A percentile compares a stretch with the other conserved stretches of the same genome.
Conservation (phyloP, 2,329 filamentous ascomycete species). For the Thelonectria discophora region DNA sequence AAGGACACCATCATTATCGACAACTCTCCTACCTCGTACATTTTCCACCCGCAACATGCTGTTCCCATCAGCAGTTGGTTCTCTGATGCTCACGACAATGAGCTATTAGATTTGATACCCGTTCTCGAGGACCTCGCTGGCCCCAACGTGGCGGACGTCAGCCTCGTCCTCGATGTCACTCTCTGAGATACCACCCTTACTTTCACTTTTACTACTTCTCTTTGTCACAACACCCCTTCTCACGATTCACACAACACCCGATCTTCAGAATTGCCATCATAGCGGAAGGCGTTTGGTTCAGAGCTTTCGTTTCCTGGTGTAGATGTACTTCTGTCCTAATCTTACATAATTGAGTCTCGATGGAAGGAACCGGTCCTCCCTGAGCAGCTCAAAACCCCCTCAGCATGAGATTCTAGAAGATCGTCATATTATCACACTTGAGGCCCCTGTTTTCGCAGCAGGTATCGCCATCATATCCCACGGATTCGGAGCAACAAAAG, state of each 20-base stretch:
- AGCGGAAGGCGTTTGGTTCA: conserved; percentile 66
- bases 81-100: conserved; percentile 98
- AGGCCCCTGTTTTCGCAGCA: conserved; percentile 34
- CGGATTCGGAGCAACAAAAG: conserved; percentile 46
- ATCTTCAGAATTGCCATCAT: conserved; percentile 56
- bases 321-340: conserved; percentile 63
- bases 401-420: conserved; percentile 36
- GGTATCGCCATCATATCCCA: conserved; percentile 45
- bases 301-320: conserved; percentile 58
- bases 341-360: conserved; percentile 54
- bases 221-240: conserved; percentile 43
- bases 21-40: conserved; percentile 98
- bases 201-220: conserved; percentile 35
- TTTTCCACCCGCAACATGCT: conserved; percentile 98
- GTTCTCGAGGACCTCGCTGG: conserved; percentile 97
- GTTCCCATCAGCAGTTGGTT: conserved; percentile 99
- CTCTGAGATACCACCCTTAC: conserved; percentile 59
- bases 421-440: conserved; percentile 29
- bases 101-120: conserved; percentile 95
- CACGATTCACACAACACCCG: conserved; percentile 46
- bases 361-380: conserved; percentile 36
- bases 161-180: conserved; percentile 93
- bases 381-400: conserved; percentile 35
- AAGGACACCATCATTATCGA: conserved; percentile 99
- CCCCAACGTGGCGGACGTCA: conserved; percentile 90